These are phyloP conservation scores for Phoma sp. DNA, from an alignment of 2,329 filamentous ascomycete genomes.

Conservation along the genomic window DNA sequence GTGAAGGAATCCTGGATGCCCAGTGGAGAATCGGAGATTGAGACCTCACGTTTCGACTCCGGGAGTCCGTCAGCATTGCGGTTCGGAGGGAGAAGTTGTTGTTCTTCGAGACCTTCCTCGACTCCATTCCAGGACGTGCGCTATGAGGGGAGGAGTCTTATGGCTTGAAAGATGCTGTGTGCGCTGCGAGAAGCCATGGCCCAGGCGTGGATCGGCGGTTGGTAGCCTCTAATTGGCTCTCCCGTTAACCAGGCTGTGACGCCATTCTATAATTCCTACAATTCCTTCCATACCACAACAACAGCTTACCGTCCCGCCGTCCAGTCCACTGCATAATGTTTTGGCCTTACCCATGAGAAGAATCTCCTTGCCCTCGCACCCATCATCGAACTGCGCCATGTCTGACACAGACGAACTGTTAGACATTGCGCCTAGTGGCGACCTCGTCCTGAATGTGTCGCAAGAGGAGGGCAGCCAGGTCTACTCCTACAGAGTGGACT, in stretches of 20 bases:
- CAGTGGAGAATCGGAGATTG: too few relatives aligned
- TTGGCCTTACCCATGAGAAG: constrained; percentile 58
- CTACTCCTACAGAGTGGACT: constrained; percentile 67
- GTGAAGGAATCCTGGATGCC: too few relatives aligned
- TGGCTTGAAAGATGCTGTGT: too few relatives aligned
- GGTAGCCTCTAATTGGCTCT: constrained; percentile 2
- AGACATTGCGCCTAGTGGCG: constrained; percentile 63
- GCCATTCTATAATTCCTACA: background rate
- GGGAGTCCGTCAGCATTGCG: too few relatives aligned
- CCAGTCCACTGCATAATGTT: constrained; percentile 48
- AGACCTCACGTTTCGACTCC: too few relatives aligned
- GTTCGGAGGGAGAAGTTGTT: too few relatives aligned
- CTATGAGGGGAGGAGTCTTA: too few relatives aligned
- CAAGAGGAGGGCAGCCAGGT: constrained; percentile 65
- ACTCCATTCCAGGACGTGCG: too few relatives aligned
- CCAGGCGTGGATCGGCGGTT: too few relatives aligned
- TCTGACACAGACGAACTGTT: constrained; percentile 48
- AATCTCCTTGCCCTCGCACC: constrained; percentile 19
- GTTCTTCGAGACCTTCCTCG: too few relatives aligned
- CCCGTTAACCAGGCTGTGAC: background rate
- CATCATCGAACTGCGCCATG: constrained; percentile 24
- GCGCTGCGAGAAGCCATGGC: too few relatives aligned
- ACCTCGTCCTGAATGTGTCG: constrained; percentile 69
- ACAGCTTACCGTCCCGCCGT: constrained; percentile 2
- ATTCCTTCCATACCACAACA: background rate